Conservation (phyloP, 2,329 filamentous ascomycete species). For the Nannizziopsis arthrosporioides region DNA sequence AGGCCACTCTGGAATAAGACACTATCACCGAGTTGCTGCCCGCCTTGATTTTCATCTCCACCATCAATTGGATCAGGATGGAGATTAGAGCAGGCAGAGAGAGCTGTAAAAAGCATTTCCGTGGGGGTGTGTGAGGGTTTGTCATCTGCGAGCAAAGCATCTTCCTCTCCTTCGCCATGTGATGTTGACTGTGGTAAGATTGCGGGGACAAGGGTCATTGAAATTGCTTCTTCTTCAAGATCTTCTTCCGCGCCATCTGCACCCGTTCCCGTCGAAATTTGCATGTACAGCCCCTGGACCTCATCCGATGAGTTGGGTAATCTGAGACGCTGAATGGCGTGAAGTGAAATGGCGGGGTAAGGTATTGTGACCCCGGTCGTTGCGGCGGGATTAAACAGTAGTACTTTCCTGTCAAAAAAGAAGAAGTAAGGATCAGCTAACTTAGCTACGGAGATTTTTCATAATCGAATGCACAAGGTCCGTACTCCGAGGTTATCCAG, state of each 20-base stretch:
- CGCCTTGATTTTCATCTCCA: conserved; percentile 24
- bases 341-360: conserved; percentile 39
- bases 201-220: conserved; percentile 33
- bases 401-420: conserved; percentile 30
- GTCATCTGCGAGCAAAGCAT: conserved; percentile 20
- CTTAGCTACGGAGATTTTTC: neutral
- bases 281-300: conserved; percentile 39
- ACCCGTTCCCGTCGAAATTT: conserved; percentile 28
- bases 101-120: conserved; percentile 34
- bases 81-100: conserved; percentile 39
- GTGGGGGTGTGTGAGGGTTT: conserved; percentile 29
- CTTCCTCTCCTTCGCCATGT: conserved; percentile 16
- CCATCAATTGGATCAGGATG: conserved; percentile 36
- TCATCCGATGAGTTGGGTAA: conserved; percentile 23
- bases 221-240: conserved; percentile 33
- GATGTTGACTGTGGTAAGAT: conserved; percentile 12
- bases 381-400: conserved; percentile 30
- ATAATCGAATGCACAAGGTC: neutral
- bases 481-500: conserved; percentile 41
- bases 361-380: conserved; percentile 35
- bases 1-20: conserved; percentile 29
- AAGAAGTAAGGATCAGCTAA: conserved; percentile 8
- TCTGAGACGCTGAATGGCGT: conserved; percentile 37
- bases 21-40: conserved; percentile 16
- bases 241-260: conserved; percentile 24